Evolutionary conservation across 225 moss, liverwort and hornwort species (phyloP).

Genomic region (Marchantia polymorpha): DNA sequence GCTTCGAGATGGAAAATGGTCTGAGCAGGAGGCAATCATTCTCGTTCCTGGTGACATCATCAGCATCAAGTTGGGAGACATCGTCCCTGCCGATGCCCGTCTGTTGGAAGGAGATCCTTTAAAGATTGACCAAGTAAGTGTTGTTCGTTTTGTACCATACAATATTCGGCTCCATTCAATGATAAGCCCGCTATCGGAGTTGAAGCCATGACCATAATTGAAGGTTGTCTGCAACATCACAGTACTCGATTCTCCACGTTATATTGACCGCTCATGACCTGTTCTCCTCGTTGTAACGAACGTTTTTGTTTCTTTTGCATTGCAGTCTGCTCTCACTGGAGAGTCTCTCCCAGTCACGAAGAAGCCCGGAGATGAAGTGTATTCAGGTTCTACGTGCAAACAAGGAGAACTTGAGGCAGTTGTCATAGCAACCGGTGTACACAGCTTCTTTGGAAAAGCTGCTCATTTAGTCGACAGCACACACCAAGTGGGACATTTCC

Average conservation of each 20-base stretch:
- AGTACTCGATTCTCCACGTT: too few relatives aligned
- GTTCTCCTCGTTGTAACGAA: too few relatives aligned
- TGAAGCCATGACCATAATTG: too few relatives aligned
- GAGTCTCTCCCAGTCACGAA: conserved; percentile 34
- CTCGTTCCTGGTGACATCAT: conserved; percentile 38
- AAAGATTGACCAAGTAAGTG: conserved; percentile 34
- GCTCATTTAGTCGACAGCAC: conserved; percentile 81
- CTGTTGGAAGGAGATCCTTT: conserved; percentile 32
- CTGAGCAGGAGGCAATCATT: conserved; percentile 31
- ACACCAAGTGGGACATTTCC: conserved; percentile 70
- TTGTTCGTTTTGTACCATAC: not conserved
- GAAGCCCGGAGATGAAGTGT: conserved; percentile 35
- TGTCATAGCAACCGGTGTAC: conserved; percentile 54
- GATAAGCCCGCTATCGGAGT: too few relatives aligned
- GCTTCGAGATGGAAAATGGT: conserved; percentile 36
- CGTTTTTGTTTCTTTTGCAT: not conserved
- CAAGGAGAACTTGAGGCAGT: conserved; percentile 38
- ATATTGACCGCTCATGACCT: not conserved
- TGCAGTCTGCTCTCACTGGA: conserved; percentile 35
- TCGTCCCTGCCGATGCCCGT: conserved; percentile 31
- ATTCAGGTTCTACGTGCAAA: conserved; percentile 36
- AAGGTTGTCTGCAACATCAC: too few relatives aligned
- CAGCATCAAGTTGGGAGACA: conserved; percentile 35
- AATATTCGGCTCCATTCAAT: too few relatives aligned
- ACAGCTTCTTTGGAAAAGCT: conserved; percentile 84